These are phyloP conservation scores for Zasmidium cellare DNA, from an alignment of 2,329 filamentous ascomycete species.

Conservation along the genomic window DNA sequence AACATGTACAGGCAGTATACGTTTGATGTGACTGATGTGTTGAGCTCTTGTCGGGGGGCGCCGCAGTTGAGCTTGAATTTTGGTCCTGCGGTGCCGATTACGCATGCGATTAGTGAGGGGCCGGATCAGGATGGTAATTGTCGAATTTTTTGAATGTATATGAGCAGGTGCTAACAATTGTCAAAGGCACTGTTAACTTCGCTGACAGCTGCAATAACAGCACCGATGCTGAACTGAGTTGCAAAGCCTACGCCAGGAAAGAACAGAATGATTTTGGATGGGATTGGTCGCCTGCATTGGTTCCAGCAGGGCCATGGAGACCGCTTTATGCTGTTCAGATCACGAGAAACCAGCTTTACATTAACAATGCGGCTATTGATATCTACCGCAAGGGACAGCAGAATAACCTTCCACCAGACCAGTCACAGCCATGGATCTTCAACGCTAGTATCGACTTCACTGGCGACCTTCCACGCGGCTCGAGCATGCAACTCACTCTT, in stretches of 20 bases:
- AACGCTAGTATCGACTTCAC: slow-evolving; percentile 61
- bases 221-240: not conserved
- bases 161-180: no score
- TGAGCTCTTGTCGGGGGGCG: slow-evolving; percentile 41
- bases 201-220: not conserved
- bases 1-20: slow-evolving; percentile 64
- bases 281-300: slow-evolving; percentile 2
- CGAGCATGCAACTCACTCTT: slow-evolving; percentile 49
- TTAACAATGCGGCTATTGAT: slow-evolving; percentile 1
- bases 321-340: not conserved
- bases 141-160: no score
- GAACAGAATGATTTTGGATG: slow-evolving; percentile 2
- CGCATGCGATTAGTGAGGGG: slow-evolving; percentile 54
- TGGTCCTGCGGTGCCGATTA: slow-evolving; percentile 55
- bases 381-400: slow-evolving; percentile 3
- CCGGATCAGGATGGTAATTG: slow-evolving; percentile 55
- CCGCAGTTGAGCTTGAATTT: slow-evolving; percentile 52
- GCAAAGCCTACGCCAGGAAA: slow-evolving; percentile 1
- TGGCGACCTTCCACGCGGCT: slow-evolving; percentile 45
- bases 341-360: not conserved
- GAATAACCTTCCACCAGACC: slow-evolving; percentile 3
- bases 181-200: not conserved
- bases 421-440: slow-evolving; percentile 51
- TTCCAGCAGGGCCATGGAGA: slow-evolving; percentile 2
- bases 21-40: slow-evolving; percentile 53